These are phyloP conservation scores for Beauveria varroae DNA, from an alignment of 2,329 filamentous ascomycete genomes.

Conservation along the genomic window DNA sequence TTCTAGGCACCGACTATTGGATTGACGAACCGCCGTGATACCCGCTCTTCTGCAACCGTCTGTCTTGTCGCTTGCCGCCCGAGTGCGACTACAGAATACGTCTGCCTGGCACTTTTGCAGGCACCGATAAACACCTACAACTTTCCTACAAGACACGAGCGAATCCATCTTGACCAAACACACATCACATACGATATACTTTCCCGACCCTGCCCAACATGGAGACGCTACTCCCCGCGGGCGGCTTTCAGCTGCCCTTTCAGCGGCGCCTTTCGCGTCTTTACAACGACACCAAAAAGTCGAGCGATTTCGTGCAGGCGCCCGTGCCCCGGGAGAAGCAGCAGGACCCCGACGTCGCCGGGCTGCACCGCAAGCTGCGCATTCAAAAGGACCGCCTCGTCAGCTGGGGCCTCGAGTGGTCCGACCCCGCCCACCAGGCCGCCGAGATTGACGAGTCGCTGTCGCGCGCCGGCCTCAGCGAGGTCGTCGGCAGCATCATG, in stretches of 20 bases:
- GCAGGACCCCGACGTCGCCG: slow-evolving; percentile 58
- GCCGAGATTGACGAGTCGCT: slow-evolving; percentile 64
- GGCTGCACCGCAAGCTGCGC: slow-evolving; percentile 66
- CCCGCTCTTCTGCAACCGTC: not conserved
- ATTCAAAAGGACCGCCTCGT: slow-evolving; percentile 75
- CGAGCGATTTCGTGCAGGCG: slow-evolving; percentile 64
- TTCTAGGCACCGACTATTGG: slow-evolving; percentile 2
- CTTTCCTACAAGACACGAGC: not conserved
- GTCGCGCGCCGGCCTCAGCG: slow-evolving; percentile 66
- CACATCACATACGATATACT: not conserved
- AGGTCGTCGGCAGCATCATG: slow-evolving; percentile 72
- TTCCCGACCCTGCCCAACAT: slow-evolving; percentile 22
- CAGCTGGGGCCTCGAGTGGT: slow-evolving; percentile 77
- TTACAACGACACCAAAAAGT: slow-evolving; percentile 76
- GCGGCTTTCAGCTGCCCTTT: slow-evolving; percentile 48
- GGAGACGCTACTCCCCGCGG: slow-evolving; percentile 44
- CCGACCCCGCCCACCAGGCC: slow-evolving; percentile 56
- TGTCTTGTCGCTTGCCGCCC: not conserved
- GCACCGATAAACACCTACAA: not conserved
- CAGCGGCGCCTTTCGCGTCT: slow-evolving; percentile 61
- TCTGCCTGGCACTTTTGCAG: not conserved
- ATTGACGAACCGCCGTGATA: not conserved
- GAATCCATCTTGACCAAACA: not conserved
- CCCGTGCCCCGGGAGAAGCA: slow-evolving; percentile 51
- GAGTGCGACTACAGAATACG: not conserved